A percentile compares a stretch with the other conserved stretches of the same genome.
These are phyloP conservation scores for Boletus rubroflammeus DNA, from an alignment of 768 basidiomycete species.

Conservation along the genomic window DNA sequence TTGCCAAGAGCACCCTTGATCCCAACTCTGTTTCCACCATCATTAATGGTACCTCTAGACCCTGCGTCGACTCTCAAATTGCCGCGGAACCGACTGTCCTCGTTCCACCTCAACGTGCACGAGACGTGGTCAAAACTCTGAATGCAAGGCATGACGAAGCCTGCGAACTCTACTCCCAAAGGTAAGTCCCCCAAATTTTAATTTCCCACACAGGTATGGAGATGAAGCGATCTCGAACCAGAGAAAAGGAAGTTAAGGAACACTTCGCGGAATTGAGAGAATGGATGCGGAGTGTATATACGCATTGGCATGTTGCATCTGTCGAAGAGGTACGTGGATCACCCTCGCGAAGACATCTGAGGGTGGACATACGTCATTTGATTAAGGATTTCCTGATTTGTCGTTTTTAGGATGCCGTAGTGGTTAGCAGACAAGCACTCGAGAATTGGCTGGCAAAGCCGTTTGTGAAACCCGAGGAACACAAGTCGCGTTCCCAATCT, in stretches of 20 bases:
- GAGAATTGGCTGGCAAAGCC: slow-evolving; percentile 55
- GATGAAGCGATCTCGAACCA: slow-evolving; percentile 25
- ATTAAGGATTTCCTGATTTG: slow-evolving; percentile 13
- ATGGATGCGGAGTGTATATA: slow-evolving; percentile 59
- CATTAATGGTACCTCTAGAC: slow-evolving; percentile 22
- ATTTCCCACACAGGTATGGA: slow-evolving; percentile 14
- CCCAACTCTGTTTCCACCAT: slow-evolving; percentile 7
- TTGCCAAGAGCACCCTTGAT: slow-evolving; percentile 16
- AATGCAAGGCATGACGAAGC: slow-evolving; percentile 55
- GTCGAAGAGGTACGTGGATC: slow-evolving; percentile 43
- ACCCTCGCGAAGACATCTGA: slow-evolving; percentile 2
- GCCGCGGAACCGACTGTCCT: slow-evolving; percentile 24
- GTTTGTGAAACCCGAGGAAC: slow-evolving; percentile 20
- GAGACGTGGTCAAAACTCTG: slow-evolving; percentile 47
- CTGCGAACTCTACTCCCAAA: slow-evolving; percentile 46
- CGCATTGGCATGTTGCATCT: slow-evolving; percentile 52
- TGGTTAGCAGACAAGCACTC: slow-evolving; percentile 60
- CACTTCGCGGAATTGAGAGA: slow-evolving; percentile 49
- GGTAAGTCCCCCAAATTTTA: slow-evolving; percentile 36
- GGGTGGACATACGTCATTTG: slow-evolving; percentile 4
- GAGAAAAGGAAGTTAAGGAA: slow-evolving; percentile 40
- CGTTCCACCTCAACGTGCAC: slow-evolving; percentile 53
- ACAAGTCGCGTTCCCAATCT: slow-evolving; percentile 18
- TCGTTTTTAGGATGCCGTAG: slow-evolving; percentile 44
- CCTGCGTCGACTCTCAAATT: slow-evolving; percentile 7